A percentile compares a stretch with the other conserved stretches of the same genome.
Conservation (phyloP, 768 basidiomycete genomes). For the Suillus fuscotomentosus region DNA sequence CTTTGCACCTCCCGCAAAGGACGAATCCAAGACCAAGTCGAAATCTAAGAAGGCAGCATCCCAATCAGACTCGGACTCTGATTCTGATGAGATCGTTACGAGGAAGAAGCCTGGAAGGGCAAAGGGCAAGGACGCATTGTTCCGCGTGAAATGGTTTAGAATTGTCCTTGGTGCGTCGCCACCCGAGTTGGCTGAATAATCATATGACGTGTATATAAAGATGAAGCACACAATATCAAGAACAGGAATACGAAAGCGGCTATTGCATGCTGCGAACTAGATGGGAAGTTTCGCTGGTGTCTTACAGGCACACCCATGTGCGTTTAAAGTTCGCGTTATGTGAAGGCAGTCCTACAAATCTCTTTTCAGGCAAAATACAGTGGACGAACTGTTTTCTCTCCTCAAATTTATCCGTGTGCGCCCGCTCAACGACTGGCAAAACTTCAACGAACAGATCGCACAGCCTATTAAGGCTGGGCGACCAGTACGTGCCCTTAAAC, state of each 20-base stretch:
- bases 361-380: conserved; percentile 72
- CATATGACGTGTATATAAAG: conserved; percentile 34
- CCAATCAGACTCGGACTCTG: conserved; percentile 30
- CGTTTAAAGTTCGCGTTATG: conserved; percentile 7
- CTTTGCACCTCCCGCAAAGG: conserved; percentile 48
- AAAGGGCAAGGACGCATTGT: conserved; percentile 64
- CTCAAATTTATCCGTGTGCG: conserved; percentile 85
- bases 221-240: conserved; percentile 95
- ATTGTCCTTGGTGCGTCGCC: conserved; percentile 71
- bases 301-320: conserved; percentile 83
- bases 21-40: conserved; percentile 49
- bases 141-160: conserved; percentile 78
- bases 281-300: conserved; percentile 83
- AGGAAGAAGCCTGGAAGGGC: conserved; percentile 30
- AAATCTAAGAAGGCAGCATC: conserved; percentile 32
- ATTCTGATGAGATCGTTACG: conserved; percentile 42
- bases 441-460: conserved; percentile 77
- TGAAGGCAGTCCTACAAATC: conserved; percentile 28
- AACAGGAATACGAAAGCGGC: conserved; percentile 77
- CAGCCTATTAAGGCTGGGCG: conserved; percentile 73
- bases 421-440: conserved; percentile 77
- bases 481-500: conserved; percentile 72
- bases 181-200: background rate
- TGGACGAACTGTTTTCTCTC: conserved; percentile 86
- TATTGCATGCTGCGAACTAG: conserved; percentile 74